Evolutionary conservation across 1,284 basidiomycete genomes (phyloP), one percentile per base, ranked within the genome.

Genomic region (Cryptococcus depauperatus): DNA sequence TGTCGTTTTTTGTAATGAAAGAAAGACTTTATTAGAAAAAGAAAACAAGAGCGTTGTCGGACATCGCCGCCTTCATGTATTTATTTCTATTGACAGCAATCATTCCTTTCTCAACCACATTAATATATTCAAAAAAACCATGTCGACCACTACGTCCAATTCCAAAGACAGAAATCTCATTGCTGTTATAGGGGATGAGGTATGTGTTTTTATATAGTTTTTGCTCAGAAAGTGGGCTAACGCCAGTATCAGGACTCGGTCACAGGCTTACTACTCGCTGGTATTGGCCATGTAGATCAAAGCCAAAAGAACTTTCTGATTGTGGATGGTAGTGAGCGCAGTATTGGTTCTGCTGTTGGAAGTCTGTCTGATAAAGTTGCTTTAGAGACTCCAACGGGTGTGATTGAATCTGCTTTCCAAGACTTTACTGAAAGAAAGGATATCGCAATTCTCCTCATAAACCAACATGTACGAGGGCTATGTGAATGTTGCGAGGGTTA

Each of bases 101-200:
- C n/a, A n/a, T 16, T 38, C 37, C 29, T 39, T 37, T 37, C 21
- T 37, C 41, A 32, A 32, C n/a, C 10, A n/a, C 37, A 9, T n/a
- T 29, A 21, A 16, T 14, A 23, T 27, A 30, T 33, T 8, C 29
- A 40, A n/a, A 32, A 41, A 38, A 39, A 58, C 11, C 39, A 65
- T 64, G 63, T 44, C 55, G 25, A 37, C 50, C 18, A 51, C 55
- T 10, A 55, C 61, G 1, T 41, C 48, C 27, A 67, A 66, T 48
- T 62, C 62, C 73, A 88, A 88, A 72, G 87, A 91, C 69, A 79
- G 91, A 44, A 85, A 78, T 51, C 74, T 95, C 34, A 78, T 96
- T 40, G 90, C 91, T 25, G 88, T 91, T 59, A 95, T 96, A 52
- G 92, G 91, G 33, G 91, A 96, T 70, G 91, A 96, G 76, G 90